Evolutionary conservation across 805 yeast genomes (phyloP), one percentile per base, ranked within the genome.

Genomic region (Candida succiphila): DNA sequence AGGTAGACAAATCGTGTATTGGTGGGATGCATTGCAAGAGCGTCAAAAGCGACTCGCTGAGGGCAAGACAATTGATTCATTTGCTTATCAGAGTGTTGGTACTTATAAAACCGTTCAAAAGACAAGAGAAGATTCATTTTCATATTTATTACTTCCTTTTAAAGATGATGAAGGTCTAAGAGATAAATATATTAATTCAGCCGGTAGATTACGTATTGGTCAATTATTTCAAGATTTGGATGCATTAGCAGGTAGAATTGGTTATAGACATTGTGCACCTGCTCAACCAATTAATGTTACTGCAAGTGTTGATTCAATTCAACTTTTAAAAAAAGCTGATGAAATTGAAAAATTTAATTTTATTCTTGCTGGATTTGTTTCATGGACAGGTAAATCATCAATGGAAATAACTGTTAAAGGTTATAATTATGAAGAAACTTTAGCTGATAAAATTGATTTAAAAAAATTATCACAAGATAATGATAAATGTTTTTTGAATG

Each of bases 201-300:
- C 78, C 37, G 96, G 96, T n/a, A 70, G 95, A 42, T 67, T 87
- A 49, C 68, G 96, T 49, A 85, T 85, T 46, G 97, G 96, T 27
- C 95, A 87, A 55, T 65, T 88, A 42, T 88, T 88, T 58, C 96
- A 88, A 63, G 97, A 88, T 58, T 64, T 88, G 48, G 97, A 88
- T 52, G 88, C 95, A 5, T 63, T 88, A 39, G 95, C 96, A 2
- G 97, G 96, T 24, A 76, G 89, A 51, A 87, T 88, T 47, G 95
- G 95, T 17, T 83, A 87, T 55, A 72, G 83, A 49, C 96, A 88
- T 54, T 84, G 94, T 58, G 68, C 81, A n/a, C 97, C 97, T 0
- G 94, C 95, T 0, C 87, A 83, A 52, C 96, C 97, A 9, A 86
- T 87, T 56, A 82, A 88, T 52, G 97, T 88, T 28, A 88, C 97